Evolutionary conservation across 768 basidiomycete genomes (phyloP).

Genomic region (Punctularia strigosozonata): DNA sequence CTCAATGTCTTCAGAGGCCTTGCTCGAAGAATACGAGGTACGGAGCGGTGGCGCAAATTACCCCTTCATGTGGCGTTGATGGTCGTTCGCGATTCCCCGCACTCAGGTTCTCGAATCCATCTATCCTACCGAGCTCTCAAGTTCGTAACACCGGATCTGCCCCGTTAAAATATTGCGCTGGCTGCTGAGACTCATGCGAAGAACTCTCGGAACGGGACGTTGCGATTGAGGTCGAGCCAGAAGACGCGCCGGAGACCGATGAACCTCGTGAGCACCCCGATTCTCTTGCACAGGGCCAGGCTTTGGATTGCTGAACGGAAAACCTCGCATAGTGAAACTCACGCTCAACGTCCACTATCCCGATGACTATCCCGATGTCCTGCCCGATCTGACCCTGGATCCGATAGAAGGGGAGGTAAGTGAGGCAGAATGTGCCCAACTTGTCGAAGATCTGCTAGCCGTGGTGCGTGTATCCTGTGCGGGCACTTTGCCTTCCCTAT

Average conservation of each 20-base stretch:
- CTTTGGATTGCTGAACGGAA: neutral
- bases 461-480: slow-evolving; percentile 43
- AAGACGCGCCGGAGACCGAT: slow-evolving; percentile 53
- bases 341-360: slow-evolving; percentile 67
- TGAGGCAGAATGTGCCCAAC: slow-evolving; percentile 38
- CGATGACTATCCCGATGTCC: slow-evolving; percentile 70
- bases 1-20: slow-evolving; percentile 50
- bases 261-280: slow-evolving; percentile 35
- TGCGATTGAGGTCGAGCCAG: slow-evolving; percentile 80
- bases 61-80: slow-evolving; percentile 1
- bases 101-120: slow-evolving; percentile 88
- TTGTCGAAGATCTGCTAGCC: slow-evolving; percentile 45
- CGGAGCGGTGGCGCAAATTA: slow-evolving; percentile 7
- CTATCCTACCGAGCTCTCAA: slow-evolving; percentile 86
- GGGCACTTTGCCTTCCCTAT: neutral
- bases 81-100: slow-evolving; percentile 6
- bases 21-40: slow-evolving; percentile 91
- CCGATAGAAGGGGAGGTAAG: slow-evolving; percentile 48
- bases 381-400: slow-evolving; percentile 65
- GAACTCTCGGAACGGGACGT: slow-evolving; percentile 78
- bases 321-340: slow-evolving; percentile 46
- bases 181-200: slow-evolving; percentile 48
- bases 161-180: slow-evolving; percentile 16
- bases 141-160: slow-evolving; percentile 41
- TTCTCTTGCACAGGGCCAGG: neutral